phyloP scores from a whole-genome alignment of 2,329 filamentous ascomycete species.

The Penicillium sp. region DNA sequence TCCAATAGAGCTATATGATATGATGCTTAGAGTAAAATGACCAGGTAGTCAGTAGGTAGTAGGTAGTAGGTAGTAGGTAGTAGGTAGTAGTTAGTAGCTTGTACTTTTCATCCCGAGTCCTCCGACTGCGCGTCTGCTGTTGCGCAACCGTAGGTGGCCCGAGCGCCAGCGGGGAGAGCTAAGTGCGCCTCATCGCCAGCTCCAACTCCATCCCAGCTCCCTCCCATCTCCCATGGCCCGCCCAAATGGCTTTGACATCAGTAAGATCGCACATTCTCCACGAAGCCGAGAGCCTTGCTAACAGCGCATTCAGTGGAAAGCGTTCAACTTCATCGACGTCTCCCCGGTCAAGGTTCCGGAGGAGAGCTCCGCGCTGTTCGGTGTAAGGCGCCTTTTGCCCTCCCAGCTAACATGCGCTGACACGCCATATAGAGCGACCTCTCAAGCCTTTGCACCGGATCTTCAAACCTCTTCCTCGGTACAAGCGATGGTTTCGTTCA shows the following conservation, averaged over 20 bases:
- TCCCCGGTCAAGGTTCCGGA: slow-evolving; percentile 78
- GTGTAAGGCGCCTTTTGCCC: slow-evolving; percentile 59
- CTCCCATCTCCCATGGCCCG: slow-evolving; percentile 37
- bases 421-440: slow-evolving; percentile 62
- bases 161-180: slow-evolving; percentile 28
- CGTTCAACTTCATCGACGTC: slow-evolving; percentile 99
- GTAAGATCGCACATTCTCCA: slow-evolving; percentile 26
- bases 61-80: too few relatives aligned
- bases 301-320: slow-evolving; percentile 76
- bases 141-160: slow-evolving; percentile 2
- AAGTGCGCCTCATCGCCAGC: slow-evolving; percentile 21
- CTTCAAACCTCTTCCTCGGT: slow-evolving; percentile 87
- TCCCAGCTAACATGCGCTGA: slow-evolving; percentile 2
- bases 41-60: too few relatives aligned
- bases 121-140: too few relatives aligned
- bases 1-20: too few relatives aligned
- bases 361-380: slow-evolving; percentile 77
- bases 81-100: too few relatives aligned
- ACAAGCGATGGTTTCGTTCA: slow-evolving; percentile 83
- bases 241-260: slow-evolving; percentile 51
- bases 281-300: background rate
- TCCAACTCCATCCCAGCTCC: slow-evolving; percentile 15
- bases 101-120: too few relatives aligned
- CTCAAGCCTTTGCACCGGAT: slow-evolving; percentile 81
- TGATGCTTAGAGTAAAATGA: too few relatives aligned